Percentiles rank a stretch among this genome's conserved stretches.
Evolutionary conservation across 2,329 filamentous ascomycete species (phyloP).

Genomic region (Ceratocystis cacaofunesta): DNA sequence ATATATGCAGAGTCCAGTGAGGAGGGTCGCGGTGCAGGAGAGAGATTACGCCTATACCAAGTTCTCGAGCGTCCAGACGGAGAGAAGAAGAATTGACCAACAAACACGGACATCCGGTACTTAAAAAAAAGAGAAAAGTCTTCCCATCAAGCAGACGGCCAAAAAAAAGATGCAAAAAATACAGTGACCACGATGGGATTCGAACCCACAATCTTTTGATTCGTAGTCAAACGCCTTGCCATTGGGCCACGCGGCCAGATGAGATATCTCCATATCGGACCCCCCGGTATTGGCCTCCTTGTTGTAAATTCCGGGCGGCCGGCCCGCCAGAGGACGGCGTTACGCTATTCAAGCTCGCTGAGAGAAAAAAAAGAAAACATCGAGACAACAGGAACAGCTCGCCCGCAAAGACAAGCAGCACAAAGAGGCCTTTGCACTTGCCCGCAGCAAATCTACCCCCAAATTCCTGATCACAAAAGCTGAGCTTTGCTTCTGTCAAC

Average conservation of each 20-base stretch:
- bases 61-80: too few relatives aligned
- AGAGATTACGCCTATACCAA: constrained; percentile 26
- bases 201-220: constrained; percentile 15
- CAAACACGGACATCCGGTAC: background rate
- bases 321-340: too few relatives aligned
- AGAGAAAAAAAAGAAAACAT: background rate
- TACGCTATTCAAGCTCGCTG: background rate
- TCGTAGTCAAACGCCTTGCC: constrained; percentile 15
- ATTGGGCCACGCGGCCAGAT: constrained; percentile 11
- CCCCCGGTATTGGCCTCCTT: background rate
- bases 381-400: background rate
- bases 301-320: background rate
- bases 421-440: too few relatives aligned
- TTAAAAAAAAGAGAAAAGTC: background rate
- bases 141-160: background rate
- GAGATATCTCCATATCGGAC: too few relatives aligned
- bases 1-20: constrained; percentile 26
- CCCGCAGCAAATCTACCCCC: too few relatives aligned
- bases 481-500: too few relatives aligned
- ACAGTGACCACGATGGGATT: constrained; percentile 13
- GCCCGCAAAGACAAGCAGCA: background rate
- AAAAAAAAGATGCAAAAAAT: background rate
- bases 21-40: constrained; percentile 29
- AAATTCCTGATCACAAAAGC: too few relatives aligned
- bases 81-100: too few relatives aligned